Percentiles rank a stretch among this genome's conserved stretches.
These are phyloP conservation scores for Curvularia hawaiiensis DNA, from an alignment of 2,329 filamentous ascomycete genomes.

Conservation along the genomic window DNA sequence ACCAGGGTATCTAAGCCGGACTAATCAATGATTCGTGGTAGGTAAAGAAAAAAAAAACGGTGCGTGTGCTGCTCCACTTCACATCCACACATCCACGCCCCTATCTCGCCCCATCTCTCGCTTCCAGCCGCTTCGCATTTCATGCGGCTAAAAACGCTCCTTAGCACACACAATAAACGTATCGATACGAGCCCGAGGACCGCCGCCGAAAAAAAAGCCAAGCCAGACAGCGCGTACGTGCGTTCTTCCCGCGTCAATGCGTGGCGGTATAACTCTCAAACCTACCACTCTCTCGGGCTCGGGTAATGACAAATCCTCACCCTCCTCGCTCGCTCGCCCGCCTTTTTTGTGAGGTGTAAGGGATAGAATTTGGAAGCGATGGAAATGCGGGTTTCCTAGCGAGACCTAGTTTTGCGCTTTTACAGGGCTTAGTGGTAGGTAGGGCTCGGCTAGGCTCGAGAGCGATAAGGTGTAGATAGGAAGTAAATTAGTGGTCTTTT, in stretches of 20 bases:
- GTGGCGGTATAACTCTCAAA: not conserved
- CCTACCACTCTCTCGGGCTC: not conserved
- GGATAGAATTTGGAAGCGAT: not conserved
- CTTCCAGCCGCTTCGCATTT: too few relatives aligned
- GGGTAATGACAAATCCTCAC: conserved; percentile 3
- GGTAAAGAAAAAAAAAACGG: too few relatives aligned
- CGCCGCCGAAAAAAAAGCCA: too few relatives aligned
- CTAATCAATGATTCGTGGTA: too few relatives aligned
- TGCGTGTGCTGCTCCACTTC: too few relatives aligned
- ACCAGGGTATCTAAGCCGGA: too few relatives aligned
- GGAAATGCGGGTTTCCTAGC: not conserved
- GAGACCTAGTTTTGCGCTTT: not conserved
- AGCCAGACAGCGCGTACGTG: not conserved
- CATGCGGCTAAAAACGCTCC: too few relatives aligned
- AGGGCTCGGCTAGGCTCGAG: not conserved
- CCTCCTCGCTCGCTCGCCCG: too few relatives aligned
- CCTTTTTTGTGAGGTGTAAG: not conserved
- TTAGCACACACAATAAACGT: too few relatives aligned
- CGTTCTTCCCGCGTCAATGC: conserved; percentile 1
- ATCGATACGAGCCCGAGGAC: too few relatives aligned
- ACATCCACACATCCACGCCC: too few relatives aligned
- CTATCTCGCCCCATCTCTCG: too few relatives aligned
- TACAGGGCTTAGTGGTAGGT: not conserved
- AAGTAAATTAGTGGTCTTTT: conserved; percentile 12
- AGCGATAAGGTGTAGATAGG: not conserved